phyloP scores from a whole-genome alignment of 495 filamentous ascomycete species.

The Annulohypoxylon maeteangense region DNA sequence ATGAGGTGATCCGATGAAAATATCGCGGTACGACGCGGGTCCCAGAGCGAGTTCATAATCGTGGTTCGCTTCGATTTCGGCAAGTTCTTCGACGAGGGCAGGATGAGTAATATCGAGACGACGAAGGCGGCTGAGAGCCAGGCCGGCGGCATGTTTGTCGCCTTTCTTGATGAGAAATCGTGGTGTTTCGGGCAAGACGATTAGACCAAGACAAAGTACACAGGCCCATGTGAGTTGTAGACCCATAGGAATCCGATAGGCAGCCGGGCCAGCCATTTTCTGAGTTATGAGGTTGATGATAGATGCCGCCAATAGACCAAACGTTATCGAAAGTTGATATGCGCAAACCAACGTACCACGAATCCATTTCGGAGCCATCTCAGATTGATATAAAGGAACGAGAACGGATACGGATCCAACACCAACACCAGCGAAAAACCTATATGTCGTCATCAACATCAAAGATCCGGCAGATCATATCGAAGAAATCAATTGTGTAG shows the following conservation, averaged over 20 bases:
- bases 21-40: slow-evolving; percentile 76
- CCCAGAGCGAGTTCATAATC: slow-evolving; percentile 85
- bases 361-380: slow-evolving; percentile 91
- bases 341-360: slow-evolving; percentile 89
- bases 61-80: slow-evolving; percentile 90
- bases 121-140: slow-evolving; percentile 78
- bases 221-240: slow-evolving; percentile 87
- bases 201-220: slow-evolving; percentile 76
- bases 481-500: not conserved
- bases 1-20: slow-evolving; percentile 69
- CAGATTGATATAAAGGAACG: slow-evolving; percentile 89
- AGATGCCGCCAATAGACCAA: slow-evolving; percentile 83
- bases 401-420: slow-evolving; percentile 85
- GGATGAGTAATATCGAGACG: slow-evolving; percentile 81
- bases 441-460: slow-evolving; percentile 41
- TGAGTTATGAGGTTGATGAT: slow-evolving; percentile 83
- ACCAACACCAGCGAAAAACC: slow-evolving; percentile 79
- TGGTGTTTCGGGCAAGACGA: slow-evolving; percentile 86
- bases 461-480: not conserved
- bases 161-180: slow-evolving; percentile 86
- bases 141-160: slow-evolving; percentile 73
- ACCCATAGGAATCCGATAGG: slow-evolving; percentile 87
- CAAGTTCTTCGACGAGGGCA: slow-evolving; percentile 78
- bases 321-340: slow-evolving; percentile 90
- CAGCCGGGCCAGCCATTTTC: slow-evolving; percentile 67